phyloP scores from a whole-genome alignment of 495 filamentous ascomycete species.

The Penicillium pancosmium region DNA sequence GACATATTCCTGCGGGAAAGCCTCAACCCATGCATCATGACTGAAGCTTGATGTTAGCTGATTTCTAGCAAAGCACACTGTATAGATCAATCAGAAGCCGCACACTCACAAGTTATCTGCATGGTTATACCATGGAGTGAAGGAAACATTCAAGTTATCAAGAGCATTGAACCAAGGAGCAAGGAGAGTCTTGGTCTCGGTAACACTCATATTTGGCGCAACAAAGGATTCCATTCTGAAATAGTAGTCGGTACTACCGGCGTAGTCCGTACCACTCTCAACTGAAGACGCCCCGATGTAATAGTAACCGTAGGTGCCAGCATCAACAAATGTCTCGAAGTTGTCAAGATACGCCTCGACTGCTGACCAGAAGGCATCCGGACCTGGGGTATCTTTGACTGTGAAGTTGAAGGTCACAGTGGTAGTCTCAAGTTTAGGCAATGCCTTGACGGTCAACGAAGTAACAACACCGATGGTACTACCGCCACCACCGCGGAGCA shows the following conservation, averaged over 20 bases:
- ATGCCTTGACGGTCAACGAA: constrained; percentile 16
- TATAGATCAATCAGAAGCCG: neutral
- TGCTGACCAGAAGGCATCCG: constrained; percentile 18
- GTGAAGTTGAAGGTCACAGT: constrained; percentile 21
- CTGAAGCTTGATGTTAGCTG: neutral
- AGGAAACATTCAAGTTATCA: constrained; percentile 10
- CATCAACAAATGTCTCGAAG: constrained; percentile 18
- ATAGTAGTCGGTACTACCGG: constrained; percentile 16
- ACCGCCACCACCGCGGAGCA: constrained; percentile 42
- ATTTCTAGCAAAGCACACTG: neutral
- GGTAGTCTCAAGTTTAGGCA: constrained; percentile 12
- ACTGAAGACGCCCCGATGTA: constrained; percentile 11
- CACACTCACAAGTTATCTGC: constrained; percentile 17
- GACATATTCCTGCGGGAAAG: constrained; percentile 17
- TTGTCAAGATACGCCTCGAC: constrained; percentile 15
- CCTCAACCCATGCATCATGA: constrained; percentile 12
- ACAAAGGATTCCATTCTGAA: constrained; percentile 20
- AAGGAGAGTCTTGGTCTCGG: constrained; percentile 12
- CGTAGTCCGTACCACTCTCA: constrained; percentile 13
- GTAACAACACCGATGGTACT: constrained; percentile 44
- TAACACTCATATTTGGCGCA: constrained; percentile 13
- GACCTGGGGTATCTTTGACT: constrained; percentile 12
- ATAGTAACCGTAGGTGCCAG: constrained; percentile 18
- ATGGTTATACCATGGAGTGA: constrained; percentile 16
- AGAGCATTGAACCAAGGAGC: constrained; percentile 17